Percentiles rank a stretch among this genome's conserved stretches.
Conservation (phyloP, 805 yeast genomes). For the Wickerhamiella dianesei region DNA sequence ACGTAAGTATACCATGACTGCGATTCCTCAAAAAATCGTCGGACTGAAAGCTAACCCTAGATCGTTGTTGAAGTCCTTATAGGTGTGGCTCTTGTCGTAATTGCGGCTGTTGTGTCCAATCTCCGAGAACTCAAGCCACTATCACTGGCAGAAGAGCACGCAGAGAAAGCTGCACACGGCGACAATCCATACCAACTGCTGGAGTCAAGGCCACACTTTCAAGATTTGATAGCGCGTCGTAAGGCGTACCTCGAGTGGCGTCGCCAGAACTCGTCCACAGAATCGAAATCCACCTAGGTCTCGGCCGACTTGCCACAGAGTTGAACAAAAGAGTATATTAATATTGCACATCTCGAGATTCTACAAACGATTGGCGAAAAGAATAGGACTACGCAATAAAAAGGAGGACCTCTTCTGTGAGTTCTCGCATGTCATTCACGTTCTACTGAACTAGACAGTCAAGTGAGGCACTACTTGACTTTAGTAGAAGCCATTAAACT, state of each 20-base stretch:
- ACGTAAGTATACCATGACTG: conserved; percentile 8
- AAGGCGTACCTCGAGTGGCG: conserved; percentile 28
- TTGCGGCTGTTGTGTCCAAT: conserved; percentile 25
- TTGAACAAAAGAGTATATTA: background rate
- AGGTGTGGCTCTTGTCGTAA: conserved; percentile 33
- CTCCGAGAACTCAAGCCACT: conserved; percentile 34
- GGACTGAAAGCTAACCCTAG: too few species aligned
- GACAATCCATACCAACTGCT: conserved; percentile 33
- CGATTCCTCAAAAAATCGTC: too few species aligned
- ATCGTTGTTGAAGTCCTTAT: conserved; percentile 37
- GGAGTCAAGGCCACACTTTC: conserved; percentile 39
- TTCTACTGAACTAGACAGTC: too few species aligned
- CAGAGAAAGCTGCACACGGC: conserved; percentile 37
- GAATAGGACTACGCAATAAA: too few species aligned
- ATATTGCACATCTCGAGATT: too few species aligned
- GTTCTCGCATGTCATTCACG: too few species aligned
- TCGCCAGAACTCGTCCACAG: background rate
- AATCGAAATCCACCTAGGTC: background rate
- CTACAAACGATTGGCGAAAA: too few species aligned
- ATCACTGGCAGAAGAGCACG: conserved; percentile 35
- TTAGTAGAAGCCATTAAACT: too few species aligned
- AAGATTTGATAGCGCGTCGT: conserved; percentile 37
- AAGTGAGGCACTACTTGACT: too few species aligned
- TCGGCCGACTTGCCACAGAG: background rate
- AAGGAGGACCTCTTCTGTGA: too few species aligned